Evolutionary conservation across 805 yeast genomes (phyloP).

Genomic region (Candida corydali): DNA sequence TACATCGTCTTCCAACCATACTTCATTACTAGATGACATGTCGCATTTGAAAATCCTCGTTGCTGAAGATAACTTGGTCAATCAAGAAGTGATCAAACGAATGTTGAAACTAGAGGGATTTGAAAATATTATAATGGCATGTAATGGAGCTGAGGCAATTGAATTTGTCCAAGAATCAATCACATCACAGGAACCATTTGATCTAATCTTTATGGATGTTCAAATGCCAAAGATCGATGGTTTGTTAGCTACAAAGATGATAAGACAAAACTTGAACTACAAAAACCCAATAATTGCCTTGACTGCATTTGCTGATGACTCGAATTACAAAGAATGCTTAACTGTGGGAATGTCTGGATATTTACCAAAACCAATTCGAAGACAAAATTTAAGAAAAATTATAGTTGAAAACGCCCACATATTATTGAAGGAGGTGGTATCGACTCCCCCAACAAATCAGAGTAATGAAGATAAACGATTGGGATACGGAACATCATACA

Average conservation of each 20-base stretch:
- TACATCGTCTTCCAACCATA: constrained; percentile 10
- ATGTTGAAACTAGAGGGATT: constrained; percentile 87
- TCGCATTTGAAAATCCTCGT: constrained; percentile 57
- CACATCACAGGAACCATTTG: constrained; percentile 44
- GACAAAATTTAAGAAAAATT: constrained; percentile 61
- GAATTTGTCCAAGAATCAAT: constrained; percentile 52
- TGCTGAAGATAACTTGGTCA: constrained; percentile 92
- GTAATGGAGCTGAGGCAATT: constrained; percentile 89
- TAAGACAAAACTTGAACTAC: constrained; percentile 60
- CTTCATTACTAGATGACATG: constrained; percentile 21
- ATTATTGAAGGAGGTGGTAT: constrained; percentile 22
- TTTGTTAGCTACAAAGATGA: constrained; percentile 69
- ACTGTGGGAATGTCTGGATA: constrained; percentile 93
- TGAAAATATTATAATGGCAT: constrained; percentile 66
- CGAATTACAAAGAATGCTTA: constrained; percentile 80
- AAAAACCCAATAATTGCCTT: constrained; percentile 82
- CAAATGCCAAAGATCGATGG: constrained; percentile 97
- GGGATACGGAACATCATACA: constrained; percentile 14
- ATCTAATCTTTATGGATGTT: constrained; percentile 90
- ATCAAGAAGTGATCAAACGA: constrained; percentile 88
- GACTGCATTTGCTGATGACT: constrained; percentile 93
- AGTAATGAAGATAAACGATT: constrained; percentile 24
- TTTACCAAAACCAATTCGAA: constrained; percentile 79
- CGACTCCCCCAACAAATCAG: constrained; percentile 27
- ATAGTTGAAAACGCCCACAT: constrained; percentile 43